Evolutionary conservation across 164 flowering plant species (phyloP).

Genomic region (Berberis vulgaris): DNA sequence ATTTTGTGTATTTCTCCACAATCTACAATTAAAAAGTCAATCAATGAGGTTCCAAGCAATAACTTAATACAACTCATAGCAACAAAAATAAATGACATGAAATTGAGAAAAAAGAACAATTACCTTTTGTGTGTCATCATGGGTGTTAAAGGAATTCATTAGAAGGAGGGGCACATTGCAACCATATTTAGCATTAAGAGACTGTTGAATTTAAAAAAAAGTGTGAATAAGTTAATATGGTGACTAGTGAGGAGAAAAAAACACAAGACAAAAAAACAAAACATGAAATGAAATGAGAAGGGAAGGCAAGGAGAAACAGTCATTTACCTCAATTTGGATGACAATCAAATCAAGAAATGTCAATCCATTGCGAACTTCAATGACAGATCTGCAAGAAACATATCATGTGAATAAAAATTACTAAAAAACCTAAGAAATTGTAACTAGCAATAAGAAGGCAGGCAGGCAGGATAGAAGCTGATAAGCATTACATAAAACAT

Average conservation of each 20-base stretch:
- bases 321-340: constrained; percentile 79
- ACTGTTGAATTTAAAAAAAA: constrained; percentile 17
- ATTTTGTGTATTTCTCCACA: constrained; percentile 70
- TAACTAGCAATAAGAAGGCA: too few relatives aligned
- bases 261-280: background rate
- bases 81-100: background rate
- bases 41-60: background rate
- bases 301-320: background rate
- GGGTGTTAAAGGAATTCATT: constrained; percentile 93
- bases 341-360: constrained; percentile 96
- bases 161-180: constrained; percentile 89
- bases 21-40: constrained; percentile 40
- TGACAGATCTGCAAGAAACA: constrained; percentile 58
- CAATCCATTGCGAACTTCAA: constrained; percentile 94
- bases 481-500: too few relatives aligned
- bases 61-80: too few relatives aligned
- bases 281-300: background rate
- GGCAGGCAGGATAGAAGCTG: background rate
- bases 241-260: constrained; percentile 1
- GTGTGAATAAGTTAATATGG: constrained; percentile 4
- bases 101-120: background rate
- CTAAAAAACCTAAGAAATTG: background rate
- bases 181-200: constrained; percentile 80
- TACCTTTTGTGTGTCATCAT: constrained; percentile 87
- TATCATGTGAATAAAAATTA: background rate